phyloP scores from a whole-genome alignment of 805 yeast species.

The Candida boidinii region DNA sequence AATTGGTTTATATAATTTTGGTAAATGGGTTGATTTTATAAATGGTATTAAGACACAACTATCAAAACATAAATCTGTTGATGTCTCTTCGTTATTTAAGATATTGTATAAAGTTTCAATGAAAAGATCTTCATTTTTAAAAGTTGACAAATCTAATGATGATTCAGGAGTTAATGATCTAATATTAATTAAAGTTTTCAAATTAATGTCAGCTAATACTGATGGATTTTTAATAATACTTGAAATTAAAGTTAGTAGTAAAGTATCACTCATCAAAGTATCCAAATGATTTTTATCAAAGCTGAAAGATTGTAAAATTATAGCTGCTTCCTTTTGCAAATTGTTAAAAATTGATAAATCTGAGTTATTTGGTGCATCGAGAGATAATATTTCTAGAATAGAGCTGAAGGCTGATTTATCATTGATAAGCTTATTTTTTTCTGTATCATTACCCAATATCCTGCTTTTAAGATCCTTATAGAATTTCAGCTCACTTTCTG shows the following conservation, averaged over 20 bases:
- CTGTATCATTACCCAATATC: slow-evolving; percentile 23
- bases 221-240: slow-evolving; percentile 12
- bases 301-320: slow-evolving; percentile 21
- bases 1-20: slow-evolving; percentile 13
- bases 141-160: slow-evolving; percentile 5
- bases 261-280: slow-evolving; percentile 9
- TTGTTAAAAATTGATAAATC: no score
- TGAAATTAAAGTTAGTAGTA: slow-evolving; percentile 9
- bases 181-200: slow-evolving; percentile 18
- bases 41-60: slow-evolving; percentile 19
- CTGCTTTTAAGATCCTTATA: no score
- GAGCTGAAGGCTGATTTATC: slow-evolving; percentile 8
- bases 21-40: slow-evolving; percentile 7
- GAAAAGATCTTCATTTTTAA: slow-evolving; percentile 8
- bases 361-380: no score
- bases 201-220: slow-evolving; percentile 15
- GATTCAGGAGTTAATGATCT: slow-evolving; percentile 13
- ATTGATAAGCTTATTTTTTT: slow-evolving; percentile 11
- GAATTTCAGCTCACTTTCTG: no score
- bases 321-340: slow-evolving; percentile 13
- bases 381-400: slow-evolving; percentile 7
- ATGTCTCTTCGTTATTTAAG: slow-evolving; percentile 4
- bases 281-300: slow-evolving; percentile 14
- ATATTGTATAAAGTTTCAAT: slow-evolving; percentile 8
- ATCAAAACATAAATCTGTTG: slow-evolving; percentile 12